phyloP scores from a whole-genome alignment of 306 rosid species.

The Dryas octopetala region DNA sequence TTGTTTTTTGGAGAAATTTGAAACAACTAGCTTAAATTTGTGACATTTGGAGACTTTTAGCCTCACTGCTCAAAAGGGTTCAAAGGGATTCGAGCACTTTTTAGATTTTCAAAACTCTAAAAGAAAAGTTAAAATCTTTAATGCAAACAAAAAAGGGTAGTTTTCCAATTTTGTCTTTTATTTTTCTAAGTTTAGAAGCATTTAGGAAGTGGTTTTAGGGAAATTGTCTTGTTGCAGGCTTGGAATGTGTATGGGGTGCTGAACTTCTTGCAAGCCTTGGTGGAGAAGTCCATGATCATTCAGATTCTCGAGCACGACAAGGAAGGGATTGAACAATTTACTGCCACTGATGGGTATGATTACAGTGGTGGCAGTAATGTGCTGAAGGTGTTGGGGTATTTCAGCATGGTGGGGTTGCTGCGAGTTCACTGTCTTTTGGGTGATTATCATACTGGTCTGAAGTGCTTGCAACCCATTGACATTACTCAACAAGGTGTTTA shows the following conservation, averaged over 20 bases:
- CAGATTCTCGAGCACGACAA: constrained; percentile 92
- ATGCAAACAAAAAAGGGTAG: too few relatives aligned
- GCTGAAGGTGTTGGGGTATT: constrained; percentile 95
- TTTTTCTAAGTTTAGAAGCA: too few relatives aligned
- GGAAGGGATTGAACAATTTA: constrained; percentile 83
- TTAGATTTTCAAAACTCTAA: too few relatives aligned
- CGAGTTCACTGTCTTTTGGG: constrained; percentile 94
- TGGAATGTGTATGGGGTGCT: constrained; percentile 96
- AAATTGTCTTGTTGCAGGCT: constrained; percentile 47
- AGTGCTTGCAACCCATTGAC: constrained; percentile 78
- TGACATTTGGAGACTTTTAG: too few relatives aligned
- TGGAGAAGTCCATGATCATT: constrained; percentile 77
- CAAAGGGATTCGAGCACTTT: too few relatives aligned
- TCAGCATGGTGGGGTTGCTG: constrained; percentile 94
- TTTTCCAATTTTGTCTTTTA: too few relatives aligned
- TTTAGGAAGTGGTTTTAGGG: not conserved
- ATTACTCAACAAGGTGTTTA: constrained; percentile 87
- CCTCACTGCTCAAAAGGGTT: too few relatives aligned
- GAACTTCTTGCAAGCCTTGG: constrained; percentile 90
- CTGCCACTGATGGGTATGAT: constrained; percentile 89
- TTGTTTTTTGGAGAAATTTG: not conserved
- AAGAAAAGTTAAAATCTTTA: too few relatives aligned
- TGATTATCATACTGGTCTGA: constrained; percentile 92
- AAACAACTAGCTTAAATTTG: too few relatives aligned
- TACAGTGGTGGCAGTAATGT: constrained; percentile 93